These are phyloP conservation scores for Penicillium sp. DNA, from an alignment of 2,329 filamentous ascomycete genomes.

Conservation along the genomic window DNA sequence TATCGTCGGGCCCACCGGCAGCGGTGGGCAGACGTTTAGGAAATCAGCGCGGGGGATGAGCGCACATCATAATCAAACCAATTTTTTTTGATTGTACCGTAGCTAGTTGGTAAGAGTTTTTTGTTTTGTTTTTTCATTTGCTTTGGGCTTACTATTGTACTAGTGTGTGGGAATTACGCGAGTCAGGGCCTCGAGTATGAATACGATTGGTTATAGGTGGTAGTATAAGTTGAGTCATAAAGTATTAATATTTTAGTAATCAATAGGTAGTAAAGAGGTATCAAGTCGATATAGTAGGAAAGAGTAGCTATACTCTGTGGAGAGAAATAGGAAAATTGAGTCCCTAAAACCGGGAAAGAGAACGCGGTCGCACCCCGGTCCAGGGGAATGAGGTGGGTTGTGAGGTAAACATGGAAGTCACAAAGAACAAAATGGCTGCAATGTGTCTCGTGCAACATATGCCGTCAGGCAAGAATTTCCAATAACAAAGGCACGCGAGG, in stretches of 20 bases:
- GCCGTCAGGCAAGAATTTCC: conserved; percentile 13
- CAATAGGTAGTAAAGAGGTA: background rate
- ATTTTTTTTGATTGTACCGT: conserved; percentile 13
- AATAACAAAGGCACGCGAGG: conserved; percentile 1
- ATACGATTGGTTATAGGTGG: too few species aligned
- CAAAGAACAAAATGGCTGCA: conserved; percentile 10
- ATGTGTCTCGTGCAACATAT: conserved; percentile 21
- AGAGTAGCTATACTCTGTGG: conserved; percentile 5
- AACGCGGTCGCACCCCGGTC: conserved; percentile 6
- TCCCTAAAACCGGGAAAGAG: conserved; percentile 1
- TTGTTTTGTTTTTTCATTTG: too few species aligned
- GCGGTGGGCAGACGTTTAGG: conserved; percentile 18
- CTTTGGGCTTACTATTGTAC: background rate
- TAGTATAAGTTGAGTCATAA: too few species aligned
- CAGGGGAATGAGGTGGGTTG: background rate
- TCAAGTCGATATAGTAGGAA: background rate
- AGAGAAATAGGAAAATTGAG: background rate
- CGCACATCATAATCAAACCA: conserved; percentile 31
- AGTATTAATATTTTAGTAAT: conserved; percentile 3
- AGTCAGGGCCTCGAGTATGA: background rate
- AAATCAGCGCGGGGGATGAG: conserved; percentile 26
- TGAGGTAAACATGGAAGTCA: background rate
- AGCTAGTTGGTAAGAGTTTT: background rate
- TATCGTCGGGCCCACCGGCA: conserved; percentile 16
- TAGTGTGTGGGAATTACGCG: background rate